These are phyloP conservation scores for Zanthoxylum bungeanum DNA, from an alignment of 345 rosid genomes.

Conservation along the genomic window DNA sequence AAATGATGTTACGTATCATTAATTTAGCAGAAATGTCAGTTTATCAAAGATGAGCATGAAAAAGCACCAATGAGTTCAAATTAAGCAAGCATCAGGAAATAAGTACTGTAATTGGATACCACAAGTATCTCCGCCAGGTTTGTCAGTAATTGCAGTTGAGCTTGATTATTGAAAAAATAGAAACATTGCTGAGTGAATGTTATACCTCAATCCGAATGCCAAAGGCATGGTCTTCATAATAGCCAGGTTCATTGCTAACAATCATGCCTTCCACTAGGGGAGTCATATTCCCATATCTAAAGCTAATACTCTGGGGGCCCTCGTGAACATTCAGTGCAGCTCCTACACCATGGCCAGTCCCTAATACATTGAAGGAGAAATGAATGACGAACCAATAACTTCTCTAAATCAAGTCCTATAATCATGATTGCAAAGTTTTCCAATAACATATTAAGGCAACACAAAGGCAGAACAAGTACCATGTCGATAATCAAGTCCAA, in stretches of 20 bases:
- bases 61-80: not conserved
- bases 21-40: not conserved
- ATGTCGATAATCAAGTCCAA: conserved; percentile 96
- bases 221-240: conserved; percentile 93
- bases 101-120: not conserved
- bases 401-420: not conserved
- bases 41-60: not conserved
- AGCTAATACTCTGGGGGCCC: conserved; percentile 98
- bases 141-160: not conserved
- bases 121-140: not conserved
- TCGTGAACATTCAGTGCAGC: conserved; percentile 97
- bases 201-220: conserved; percentile 96
- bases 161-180: not conserved
- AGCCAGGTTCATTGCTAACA: conserved; percentile 97
- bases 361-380: conserved; percentile 38
- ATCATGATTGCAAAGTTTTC: conserved; percentile 2
- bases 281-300: conserved; percentile 75
- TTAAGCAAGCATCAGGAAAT: not conserved
- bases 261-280: conserved; percentile 88
- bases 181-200: not conserved
- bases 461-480: conserved; percentile 42
- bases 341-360: conserved; percentile 97
- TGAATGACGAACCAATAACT: not conserved
- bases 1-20: not conserved
- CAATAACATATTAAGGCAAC: not conserved